phyloP scores from a whole-genome alignment of 2,329 filamentous ascomycete genomes.

The Berkeleyomyces basicola region DNA sequence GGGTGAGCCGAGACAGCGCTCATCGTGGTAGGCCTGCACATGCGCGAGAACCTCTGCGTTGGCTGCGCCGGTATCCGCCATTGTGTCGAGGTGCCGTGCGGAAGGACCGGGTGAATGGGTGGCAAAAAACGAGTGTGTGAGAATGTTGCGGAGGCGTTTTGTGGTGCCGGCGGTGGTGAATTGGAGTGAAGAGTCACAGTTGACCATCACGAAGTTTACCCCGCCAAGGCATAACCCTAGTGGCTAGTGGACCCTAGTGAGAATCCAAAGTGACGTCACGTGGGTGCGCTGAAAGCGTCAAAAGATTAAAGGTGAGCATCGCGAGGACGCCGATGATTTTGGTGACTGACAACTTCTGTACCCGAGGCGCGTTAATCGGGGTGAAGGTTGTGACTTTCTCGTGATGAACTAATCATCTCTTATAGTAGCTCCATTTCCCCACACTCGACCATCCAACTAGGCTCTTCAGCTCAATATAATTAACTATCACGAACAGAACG shows the following conservation, averaged over 20 bases:
- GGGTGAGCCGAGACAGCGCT: constrained; percentile 16
- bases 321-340: too few species aligned
- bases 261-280: too few species aligned
- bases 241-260: too few species aligned
- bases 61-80: constrained; percentile 9
- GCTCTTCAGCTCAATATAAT: neutral
- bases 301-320: too few species aligned
- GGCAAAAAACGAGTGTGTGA: neutral
- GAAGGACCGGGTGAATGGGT: neutral
- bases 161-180: neutral
- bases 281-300: neutral
- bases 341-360: too few species aligned
- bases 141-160: neutral
- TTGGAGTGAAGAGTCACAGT: too few species aligned
- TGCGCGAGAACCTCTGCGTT: constrained; percentile 16
- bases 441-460: neutral
- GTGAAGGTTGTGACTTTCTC: too few species aligned
- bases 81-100: neutral
- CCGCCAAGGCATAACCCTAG: too few species aligned
- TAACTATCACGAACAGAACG: neutral
- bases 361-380: too few species aligned
- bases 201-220: too few species aligned
- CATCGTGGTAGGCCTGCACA: constrained; percentile 15
- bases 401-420: neutral
- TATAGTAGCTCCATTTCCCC: neutral